Base-by-base conservation (phyloP, 768 basidiomycete species). In the Rhodotorula taiwanensis region DNA sequence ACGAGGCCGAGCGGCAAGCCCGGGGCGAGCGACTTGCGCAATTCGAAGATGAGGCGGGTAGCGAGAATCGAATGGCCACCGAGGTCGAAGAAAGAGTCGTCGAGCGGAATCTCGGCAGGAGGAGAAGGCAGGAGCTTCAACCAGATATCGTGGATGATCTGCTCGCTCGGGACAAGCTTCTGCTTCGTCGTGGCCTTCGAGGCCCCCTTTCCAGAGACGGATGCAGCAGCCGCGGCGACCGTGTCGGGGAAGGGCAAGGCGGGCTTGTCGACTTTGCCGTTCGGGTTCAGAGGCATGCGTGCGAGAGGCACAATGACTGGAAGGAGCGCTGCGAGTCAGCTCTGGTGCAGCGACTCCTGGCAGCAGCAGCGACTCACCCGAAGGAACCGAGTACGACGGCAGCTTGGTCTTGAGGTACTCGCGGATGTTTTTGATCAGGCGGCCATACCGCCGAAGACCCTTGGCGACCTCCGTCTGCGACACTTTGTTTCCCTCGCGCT, bases 21-120 rank as follows among this genome's bases (percentile, higher is more conserved):
- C 25, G 95, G 81, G 16, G 92, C 85, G 75, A 98, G 95, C 0
- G 81, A 79, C 77, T 93, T 95, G 72, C 95, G 86, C 56, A 99
- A 86, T 76, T 97, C 91, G 75, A 99, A 98, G 71, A 97, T 89
- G 64, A 98, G 84, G 30, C 93, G 86, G 4, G 95, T 99, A 0
- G 95, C 95, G 49, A 99, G 83, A 72, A 99, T 97, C 21, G 95
- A 98, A 77, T 99, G 95, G 11, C 95, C 95, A 52, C 95, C 95
- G 47, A 98, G 82, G 74, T 99, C 94, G 78, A 97, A 98, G 82
- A 99, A 99, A 75, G 83, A 89, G 72, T 98, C 94, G 74, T 97
- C 87, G 15, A 87, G 75, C 8, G 91, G 87, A 51, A 99, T 83
- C 42, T 63, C 64, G 45, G 67, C n/a, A 2, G 85, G 82, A 13